Evolutionary conservation across 441 rosid species (phyloP).

Genomic region (Breynia disticha): DNA sequence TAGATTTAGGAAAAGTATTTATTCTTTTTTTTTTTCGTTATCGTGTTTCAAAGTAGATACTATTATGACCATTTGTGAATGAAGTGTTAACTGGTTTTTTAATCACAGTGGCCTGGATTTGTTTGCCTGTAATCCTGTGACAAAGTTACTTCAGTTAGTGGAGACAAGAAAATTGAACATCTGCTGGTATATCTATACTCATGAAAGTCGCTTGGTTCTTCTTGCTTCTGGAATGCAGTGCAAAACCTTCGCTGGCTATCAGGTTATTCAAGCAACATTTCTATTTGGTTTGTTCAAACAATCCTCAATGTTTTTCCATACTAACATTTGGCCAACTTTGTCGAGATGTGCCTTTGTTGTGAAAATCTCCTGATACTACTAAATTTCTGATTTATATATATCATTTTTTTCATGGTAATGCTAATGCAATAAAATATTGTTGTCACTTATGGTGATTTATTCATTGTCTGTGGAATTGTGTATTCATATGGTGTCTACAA

Average conservation of each 20-base stretch:
- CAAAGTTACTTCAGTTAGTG: constrained; percentile 62
- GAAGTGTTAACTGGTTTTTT: background rate
- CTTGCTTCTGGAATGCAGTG: constrained; percentile 98
- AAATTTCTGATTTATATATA: background rate
- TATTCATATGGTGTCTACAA: background rate
- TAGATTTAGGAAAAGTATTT: too few relatives aligned
- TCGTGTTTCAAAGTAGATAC: too few relatives aligned
- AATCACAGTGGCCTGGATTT: constrained; percentile 83
- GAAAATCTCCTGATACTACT: background rate
- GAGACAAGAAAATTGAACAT: constrained; percentile 66
- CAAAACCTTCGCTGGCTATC: constrained; percentile 80
- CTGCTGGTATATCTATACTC: constrained; percentile 84
- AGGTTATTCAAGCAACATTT: constrained; percentile 36
- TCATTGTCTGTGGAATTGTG: background rate
- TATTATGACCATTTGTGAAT: too few relatives aligned
- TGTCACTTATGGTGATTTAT: background rate
- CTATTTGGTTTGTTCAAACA: constrained; percentile 4
- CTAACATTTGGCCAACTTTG: too few relatives aligned
- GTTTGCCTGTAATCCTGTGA: constrained; percentile 49
- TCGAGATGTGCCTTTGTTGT: background rate
- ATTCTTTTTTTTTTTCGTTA: background rate
- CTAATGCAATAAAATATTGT: constrained; percentile 1
- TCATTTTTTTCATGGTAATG: background rate
- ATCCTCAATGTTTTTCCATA: background rate
- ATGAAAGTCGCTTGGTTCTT: constrained; percentile 91